Evolutionary conservation across 306 rosid species (phyloP), one percentile per base, ranked within the genome.

Genomic region (Acacia crassicarpa): DNA sequence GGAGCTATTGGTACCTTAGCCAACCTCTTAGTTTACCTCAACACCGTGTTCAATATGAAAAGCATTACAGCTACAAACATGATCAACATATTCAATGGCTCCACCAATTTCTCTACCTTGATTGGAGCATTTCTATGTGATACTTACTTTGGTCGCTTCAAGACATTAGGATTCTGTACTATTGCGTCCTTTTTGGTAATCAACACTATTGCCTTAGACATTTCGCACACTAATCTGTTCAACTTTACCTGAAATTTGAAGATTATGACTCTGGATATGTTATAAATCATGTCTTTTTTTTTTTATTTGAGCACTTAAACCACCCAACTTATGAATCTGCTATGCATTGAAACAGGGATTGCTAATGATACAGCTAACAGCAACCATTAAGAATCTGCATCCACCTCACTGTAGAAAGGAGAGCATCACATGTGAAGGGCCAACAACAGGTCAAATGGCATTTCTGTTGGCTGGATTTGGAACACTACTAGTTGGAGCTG

Each of bases 61-160:
- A 87, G 81, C 83, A 83, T 89, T 15, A 80, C 83, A 77, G 94
- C 94, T 20, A 76, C 90, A 46, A 89, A 83, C 8, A n/a, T 84
- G 3, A 43, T 90, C 44, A 88, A 78, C 69, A 35, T 89, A 82
- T 85, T 90, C 89, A 61, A 78, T 75, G 94, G 92, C 58, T 83
- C 88, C 81, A 80, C 92, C 78, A 88, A 90, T 43, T 68, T 87
- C 2, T 65, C 91, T 49, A 87, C 94, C 65, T 68, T 90, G 76
- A 20, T 85, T 6, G 94, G 92, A 32, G 94, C 94, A 74, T 90
- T 83, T 73, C 75, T 82, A 2, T 82, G 84, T 32, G 91, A 90
- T 70, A 80, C 91, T 12, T 87, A 89, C 48, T 89, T 89, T 35
- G 94, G 94, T 19, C 94, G 94, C 40, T 89, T 51, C 43, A 85